These are phyloP conservation scores for Citrus medica DNA, from an alignment of 345 rosid genomes.

Conservation along the genomic window DNA sequence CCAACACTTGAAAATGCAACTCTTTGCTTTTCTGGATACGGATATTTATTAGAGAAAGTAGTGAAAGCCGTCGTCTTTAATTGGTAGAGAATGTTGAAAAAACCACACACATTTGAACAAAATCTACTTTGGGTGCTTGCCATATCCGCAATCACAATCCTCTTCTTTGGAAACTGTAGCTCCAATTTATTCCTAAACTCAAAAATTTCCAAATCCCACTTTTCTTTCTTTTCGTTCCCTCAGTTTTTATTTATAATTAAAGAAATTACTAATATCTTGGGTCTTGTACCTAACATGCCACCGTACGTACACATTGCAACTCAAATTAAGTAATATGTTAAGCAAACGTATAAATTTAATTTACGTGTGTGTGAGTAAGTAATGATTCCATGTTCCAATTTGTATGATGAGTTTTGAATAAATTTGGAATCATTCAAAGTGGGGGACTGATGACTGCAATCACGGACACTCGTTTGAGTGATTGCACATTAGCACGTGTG, in stretches of 20 bases:
- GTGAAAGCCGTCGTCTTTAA: constrained; percentile 41
- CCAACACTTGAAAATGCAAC: constrained; percentile 62
- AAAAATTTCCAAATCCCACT: constrained; percentile 16
- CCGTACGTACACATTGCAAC: neutral
- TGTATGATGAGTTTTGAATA: constrained; percentile 35
- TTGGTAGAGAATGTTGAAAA: constrained; percentile 36
- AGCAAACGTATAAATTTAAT: neutral
- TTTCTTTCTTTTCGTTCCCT: neutral
- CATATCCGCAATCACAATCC: constrained; percentile 21
- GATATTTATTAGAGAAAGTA: constrained; percentile 17
- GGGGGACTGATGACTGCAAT: constrained; percentile 28
- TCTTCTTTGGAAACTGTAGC: constrained; percentile 44
- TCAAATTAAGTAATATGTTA: neutral
- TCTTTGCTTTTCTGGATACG: constrained; percentile 49
- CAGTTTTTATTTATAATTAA: neutral
- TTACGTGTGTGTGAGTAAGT: constrained; percentile 7
- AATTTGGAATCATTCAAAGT: constrained; percentile 7
- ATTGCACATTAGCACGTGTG: constrained; percentile 35
- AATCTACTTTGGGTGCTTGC: constrained; percentile 19
- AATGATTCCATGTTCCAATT: constrained; percentile 29
- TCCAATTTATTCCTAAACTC: constrained; percentile 30
- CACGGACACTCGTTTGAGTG: constrained; percentile 25
- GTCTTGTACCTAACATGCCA: constrained; percentile 9
- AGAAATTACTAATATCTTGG: neutral
- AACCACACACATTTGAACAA: constrained; percentile 7